phyloP scores from a whole-genome alignment of 768 basidiomycete genomes.

The Rhizopogon salebrosus region DNA sequence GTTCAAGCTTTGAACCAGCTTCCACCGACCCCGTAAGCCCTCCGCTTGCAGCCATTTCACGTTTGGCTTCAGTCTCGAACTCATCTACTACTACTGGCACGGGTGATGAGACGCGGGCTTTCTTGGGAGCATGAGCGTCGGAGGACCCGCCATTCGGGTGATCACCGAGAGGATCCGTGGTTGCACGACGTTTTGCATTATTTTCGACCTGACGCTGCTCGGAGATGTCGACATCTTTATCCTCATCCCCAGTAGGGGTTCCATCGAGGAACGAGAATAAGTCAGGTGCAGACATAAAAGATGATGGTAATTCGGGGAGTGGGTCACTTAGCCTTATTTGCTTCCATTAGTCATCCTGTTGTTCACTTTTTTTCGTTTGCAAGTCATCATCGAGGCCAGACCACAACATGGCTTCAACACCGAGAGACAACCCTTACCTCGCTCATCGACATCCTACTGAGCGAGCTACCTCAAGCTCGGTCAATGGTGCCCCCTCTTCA shows the following conservation, averaged over 20 bases:
- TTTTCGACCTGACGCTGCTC: constrained; percentile 6
- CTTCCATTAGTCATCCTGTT: too few species aligned
- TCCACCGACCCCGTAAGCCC: constrained; percentile 77
- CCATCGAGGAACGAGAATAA: constrained; percentile 27
- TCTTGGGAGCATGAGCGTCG: constrained; percentile 44
- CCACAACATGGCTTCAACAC: background rate
- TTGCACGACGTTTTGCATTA: constrained; percentile 21
- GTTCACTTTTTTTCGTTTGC: too few species aligned
- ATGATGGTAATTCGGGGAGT: too few species aligned
- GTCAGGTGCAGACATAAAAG: constrained; percentile 12
- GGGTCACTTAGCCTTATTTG: too few species aligned
- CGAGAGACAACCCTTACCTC: constrained; percentile 49
- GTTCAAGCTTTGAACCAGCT: constrained; percentile 63
- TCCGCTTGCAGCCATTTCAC: constrained; percentile 85
- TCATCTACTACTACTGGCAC: constrained; percentile 85
- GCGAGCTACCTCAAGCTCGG: constrained; percentile 3
- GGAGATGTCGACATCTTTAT: constrained; percentile 13
- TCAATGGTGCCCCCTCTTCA: constrained; percentile 11
- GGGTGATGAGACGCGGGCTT: constrained; percentile 53
- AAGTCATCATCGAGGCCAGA: background rate
- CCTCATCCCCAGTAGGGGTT: constrained; percentile 18
- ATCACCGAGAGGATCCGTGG: background rate
- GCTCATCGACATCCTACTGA: constrained; percentile 35
- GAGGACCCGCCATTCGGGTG: constrained; percentile 7
- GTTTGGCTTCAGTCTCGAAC: constrained; percentile 89